Base-by-base conservation (phyloP, 306 rosid species). In the Prunus campanulata region DNA sequence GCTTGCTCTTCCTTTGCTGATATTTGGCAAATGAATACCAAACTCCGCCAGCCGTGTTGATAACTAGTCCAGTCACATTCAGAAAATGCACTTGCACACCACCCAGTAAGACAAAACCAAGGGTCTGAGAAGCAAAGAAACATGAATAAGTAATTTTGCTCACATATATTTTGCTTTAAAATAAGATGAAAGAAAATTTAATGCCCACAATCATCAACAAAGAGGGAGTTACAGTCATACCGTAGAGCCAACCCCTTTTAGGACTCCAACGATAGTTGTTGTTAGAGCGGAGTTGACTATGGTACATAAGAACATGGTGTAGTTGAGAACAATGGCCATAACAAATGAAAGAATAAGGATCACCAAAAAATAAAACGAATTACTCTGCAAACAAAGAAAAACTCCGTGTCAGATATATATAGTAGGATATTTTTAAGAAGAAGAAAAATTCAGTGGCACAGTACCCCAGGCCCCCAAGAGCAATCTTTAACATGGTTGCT, bases 271-370 rank as follows among this genome's bases (percentile, higher is more conserved):
- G 49, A 95, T 92, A 39, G 99, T 92, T 56, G 99, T 95, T 51
- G 99, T 91, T 44, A 95, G 85, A 80, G 97, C 97, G 15, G 97
- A 95, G 87, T 95, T 95, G 79, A 92, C 96, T 68, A 92, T 81
- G 78, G 99, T 95, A 82, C 99, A 95, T 80, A 91, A 84, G 90
- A 95, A 95, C 98, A 95, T 95, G 85, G 99, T 95, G 96, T 70
- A 92, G 90, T 95, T 91, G 82, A 95, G 99, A 81, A 84, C 87
- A 70, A 95, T 91, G 79, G 91, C 97, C 97, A 95, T 92, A 77
- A 91, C 85, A 91, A 95, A 77, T 1, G 98, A 95, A 84, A 92
- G 87, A 79, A 89, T 68, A 77, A 95, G 88, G 77, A 90, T 85
- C 82, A 73, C 77, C 86, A 91, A 78, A 89, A 95, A 95, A 39